Evolutionary conservation across 805 yeast genomes (phyloP).

Genomic region (Maudiozyma serrabonitensis): DNA sequence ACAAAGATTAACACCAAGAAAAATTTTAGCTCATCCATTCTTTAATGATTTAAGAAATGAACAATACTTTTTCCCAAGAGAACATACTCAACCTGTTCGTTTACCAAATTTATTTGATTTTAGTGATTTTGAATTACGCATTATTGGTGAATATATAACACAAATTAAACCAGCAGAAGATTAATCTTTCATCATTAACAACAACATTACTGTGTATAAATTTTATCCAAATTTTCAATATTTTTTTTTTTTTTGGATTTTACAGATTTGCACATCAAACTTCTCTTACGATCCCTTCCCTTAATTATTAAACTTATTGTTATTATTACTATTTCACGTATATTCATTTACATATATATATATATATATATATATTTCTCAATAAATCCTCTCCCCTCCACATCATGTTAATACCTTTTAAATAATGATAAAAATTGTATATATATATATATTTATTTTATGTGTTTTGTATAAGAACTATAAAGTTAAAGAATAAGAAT

Average conservation of each 20-base stretch:
- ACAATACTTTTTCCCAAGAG: conserved; percentile 45
- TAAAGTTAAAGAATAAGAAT: conserved; percentile 80
- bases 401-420: no score
- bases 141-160: conserved; percentile 22
- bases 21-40: conserved; percentile 79
- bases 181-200: background rate
- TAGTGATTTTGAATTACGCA: conserved; percentile 55
- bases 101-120: conserved; percentile 54
- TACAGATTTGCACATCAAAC: no score
- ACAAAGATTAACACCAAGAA: conserved; percentile 65
- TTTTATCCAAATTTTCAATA: no score
- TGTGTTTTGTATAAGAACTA: conserved; percentile 20
- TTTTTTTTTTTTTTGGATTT: no score
- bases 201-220: background rate
- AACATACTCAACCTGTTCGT: conserved; percentile 34
- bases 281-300: background rate
- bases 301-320: background rate
- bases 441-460: background rate
- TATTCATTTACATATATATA: background rate
- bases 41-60: conserved; percentile 73
- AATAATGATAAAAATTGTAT: background rate
- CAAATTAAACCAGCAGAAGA: conserved; percentile 11
- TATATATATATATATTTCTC: no score
- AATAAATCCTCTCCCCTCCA: no score
- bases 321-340: background rate